Conservation (phyloP, 495 filamentous ascomycete genomes). For the Neurospora hispaniola region DNA sequence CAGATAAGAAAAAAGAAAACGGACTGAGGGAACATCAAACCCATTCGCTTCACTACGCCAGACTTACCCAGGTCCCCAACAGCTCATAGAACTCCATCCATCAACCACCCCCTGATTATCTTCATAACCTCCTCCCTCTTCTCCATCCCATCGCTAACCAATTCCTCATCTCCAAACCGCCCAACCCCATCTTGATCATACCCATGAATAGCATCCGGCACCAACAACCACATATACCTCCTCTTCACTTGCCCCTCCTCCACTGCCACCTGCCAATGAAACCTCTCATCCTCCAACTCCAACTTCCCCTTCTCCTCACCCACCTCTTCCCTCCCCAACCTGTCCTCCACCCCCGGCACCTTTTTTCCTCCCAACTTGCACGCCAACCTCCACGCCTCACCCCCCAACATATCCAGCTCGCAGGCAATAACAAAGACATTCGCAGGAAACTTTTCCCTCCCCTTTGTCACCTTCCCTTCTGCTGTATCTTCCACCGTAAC, state of each 20-base stretch:
- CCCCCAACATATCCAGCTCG: slow-evolving; percentile 38
- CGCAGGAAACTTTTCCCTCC: slow-evolving; percentile 17
- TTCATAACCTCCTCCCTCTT: slow-evolving; percentile 26
- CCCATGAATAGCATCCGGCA: slow-evolving; percentile 31
- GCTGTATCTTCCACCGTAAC: not conserved
- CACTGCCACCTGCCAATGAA: slow-evolving; percentile 19
- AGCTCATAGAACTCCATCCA: not conserved
- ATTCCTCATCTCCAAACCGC: slow-evolving; percentile 5
- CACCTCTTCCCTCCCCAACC: slow-evolving; percentile 6
- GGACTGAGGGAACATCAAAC: not conserved
- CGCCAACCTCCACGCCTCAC: slow-evolving; percentile 27
- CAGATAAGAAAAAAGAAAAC: not conserved
- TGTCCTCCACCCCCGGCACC: slow-evolving; percentile 9
- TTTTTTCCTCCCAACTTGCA: slow-evolving; percentile 18
- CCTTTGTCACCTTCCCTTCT: not conserved
- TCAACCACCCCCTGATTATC: slow-evolving; percentile 27
- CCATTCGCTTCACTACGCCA: not conserved
- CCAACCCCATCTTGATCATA: slow-evolving; percentile 21
- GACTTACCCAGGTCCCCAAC: not conserved
- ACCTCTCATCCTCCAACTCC: slow-evolving; percentile 23
- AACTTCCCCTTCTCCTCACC: slow-evolving; percentile 9
- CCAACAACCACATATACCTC: slow-evolving; percentile 27
- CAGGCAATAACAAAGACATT: slow-evolving; percentile 38
- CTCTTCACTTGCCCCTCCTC: not conserved
- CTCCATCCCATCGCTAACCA: slow-evolving; percentile 17